Evolutionary conservation across 1,139 yeast genomes (phyloP), one percentile per base, ranked within the genome.

Genomic region (Yamadazyma sp.): DNA sequence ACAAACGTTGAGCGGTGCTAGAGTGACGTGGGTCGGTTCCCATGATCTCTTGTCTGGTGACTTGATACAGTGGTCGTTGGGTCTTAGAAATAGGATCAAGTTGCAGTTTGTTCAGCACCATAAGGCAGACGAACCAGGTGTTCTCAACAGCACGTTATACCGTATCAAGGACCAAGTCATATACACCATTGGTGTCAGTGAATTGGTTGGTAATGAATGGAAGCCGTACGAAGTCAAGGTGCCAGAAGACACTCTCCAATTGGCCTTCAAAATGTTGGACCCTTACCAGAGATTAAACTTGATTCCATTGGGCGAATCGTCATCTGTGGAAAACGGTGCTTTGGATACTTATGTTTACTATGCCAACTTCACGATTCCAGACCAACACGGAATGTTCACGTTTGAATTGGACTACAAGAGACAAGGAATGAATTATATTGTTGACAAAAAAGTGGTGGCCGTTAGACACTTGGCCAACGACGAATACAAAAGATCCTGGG

Each of bases 351-450:
- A 46, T 44, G 57, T 59, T 21, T 71, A 67, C 51, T 60, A 39
- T 41, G 65, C 59, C 31, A 60, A 65, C 43, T 88, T 94, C 62
- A 75, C 76, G 39, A 65, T 89, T 34, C 98, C 98, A 16, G 97
- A 92, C 61, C 97, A 90, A 56, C 96, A 92, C 59, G 99, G 99
- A 41, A 86, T 92, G 78, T 94, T 89, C 64, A 87, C 97, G 3
- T 88, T 88, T 62, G 76, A 77, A 46, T 73, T 86, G 35, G 85
- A 85, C 53, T 90, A 90, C 68, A 78, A 78, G 61, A 80, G 96
- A 56, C 70, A 78, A n/a, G 97, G 97, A 7, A 70, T 76, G 50
- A 73, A 86, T 22, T 88, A 70, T 60, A 61, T 92, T 44, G 70
- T 70, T 14, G 87, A 84, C 53, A 74, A 77, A 45, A 73, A 74